Percentiles rank a stretch among this genome's conserved stretches.
Evolutionary conservation across 208 protist genomes (phyloP).

Genomic region (Acanthamoeba culbertsoni): DNA sequence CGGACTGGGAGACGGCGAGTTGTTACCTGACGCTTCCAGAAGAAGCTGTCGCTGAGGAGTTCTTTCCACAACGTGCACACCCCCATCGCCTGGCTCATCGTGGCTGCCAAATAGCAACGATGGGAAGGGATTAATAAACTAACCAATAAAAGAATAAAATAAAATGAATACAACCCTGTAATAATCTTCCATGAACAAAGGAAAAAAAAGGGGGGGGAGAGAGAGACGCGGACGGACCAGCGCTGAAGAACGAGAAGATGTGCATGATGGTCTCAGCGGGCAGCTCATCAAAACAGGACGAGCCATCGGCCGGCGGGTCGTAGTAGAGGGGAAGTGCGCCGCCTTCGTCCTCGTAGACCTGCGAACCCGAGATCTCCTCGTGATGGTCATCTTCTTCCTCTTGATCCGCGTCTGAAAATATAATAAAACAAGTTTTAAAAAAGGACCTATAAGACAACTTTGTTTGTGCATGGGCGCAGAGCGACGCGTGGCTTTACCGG

Average conservation of each 20-base stretch:
- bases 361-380: background rate
- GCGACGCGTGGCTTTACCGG: background rate
- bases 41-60: conserved; percentile 39
- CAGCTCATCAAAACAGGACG: conserved; percentile 44
- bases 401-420: background rate
- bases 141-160: background rate
- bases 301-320: background rate
- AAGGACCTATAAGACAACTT: background rate
- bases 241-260: conserved; percentile 51
- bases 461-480: background rate
- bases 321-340: conserved; percentile 12
- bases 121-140: background rate
- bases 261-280: conserved; percentile 50
- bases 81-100: background rate
- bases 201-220: too few relatives aligned
- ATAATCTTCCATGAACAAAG: background rate
- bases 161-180: background rate
- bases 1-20: background rate
- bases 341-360: background rate
- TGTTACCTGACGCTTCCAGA: conserved; percentile 35
- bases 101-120: background rate
- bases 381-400: background rate
- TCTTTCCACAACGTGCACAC: background rate
- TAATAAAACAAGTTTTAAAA: background rate
- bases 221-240: background rate